Conservation (phyloP, 2,329 filamentous ascomycete species). For the Paramyrothecium roridum region DNA sequence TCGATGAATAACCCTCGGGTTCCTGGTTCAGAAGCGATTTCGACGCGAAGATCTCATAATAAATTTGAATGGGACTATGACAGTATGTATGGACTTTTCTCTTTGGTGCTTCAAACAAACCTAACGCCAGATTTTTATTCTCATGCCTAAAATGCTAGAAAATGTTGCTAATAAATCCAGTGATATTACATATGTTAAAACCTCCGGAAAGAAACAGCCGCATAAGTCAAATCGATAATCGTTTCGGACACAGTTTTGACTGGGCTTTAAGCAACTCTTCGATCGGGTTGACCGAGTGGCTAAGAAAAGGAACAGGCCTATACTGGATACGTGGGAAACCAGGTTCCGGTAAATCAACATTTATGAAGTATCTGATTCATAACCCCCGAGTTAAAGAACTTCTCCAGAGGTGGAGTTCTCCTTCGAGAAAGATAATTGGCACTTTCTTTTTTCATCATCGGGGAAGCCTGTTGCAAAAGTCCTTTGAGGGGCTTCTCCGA, state of each 20-base stretch:
- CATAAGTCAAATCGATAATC: neutral
- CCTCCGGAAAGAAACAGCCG: neutral
- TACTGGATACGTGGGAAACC: neutral
- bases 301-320: neutral
- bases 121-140: too few species aligned
- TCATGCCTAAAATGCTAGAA: too few species aligned
- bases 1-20: too few species aligned
- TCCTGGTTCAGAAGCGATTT: too few species aligned
- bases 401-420: neutral
- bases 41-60: too few species aligned
- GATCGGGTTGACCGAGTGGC: neutral
- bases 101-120: too few species aligned
- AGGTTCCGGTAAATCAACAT: neutral
- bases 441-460: neutral
- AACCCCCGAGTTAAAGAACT: too few species aligned
- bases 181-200: neutral
- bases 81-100: too few species aligned
- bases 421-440: neutral
- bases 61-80: too few species aligned
- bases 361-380: too few species aligned
- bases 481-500: neutral
- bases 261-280: neutral
- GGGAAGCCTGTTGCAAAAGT: neutral
- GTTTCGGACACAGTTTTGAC: neutral
- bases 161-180: too few species aligned